Base-by-base conservation (phyloP, 345 rosid genomes). In the Murraya koenigii region DNA sequence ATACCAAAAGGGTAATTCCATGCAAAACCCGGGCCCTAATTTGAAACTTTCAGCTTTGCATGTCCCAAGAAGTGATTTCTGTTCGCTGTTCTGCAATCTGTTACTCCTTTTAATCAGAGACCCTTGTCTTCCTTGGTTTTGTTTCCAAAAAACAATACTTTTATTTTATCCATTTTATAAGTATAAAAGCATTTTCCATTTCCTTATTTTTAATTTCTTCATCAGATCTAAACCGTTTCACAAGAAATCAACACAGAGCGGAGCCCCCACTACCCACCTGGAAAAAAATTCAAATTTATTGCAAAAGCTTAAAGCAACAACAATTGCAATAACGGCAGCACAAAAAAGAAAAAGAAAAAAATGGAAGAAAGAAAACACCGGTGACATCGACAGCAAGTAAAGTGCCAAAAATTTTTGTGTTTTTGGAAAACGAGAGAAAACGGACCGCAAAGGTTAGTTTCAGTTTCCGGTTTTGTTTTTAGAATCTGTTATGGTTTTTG, bases 191-290 rank as follows among this genome's bases (percentile, higher is more conserved):
- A 72, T 13, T 35, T 33, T 4, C 47, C 32, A 15, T 28, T 7
- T 61, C 25, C 8, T 20, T 2, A 7, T 68, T 38, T 38, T 26
- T 10, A 44, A 69, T 36, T 63, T 19, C 8, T 19, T 36, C 33
- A n/a, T 64, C 79, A 74, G 81, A 82, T 78, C 76, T 49, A 74
- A 71, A 74, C 76, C 81, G 84, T 78, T 69, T 73, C 49, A 1
- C 75, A 81, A 52, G 77, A 61, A 72, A 76, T 41, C 58, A 69
- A 69, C 19, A 36, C 1, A 28, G 58, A 8, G 72, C 8, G 3
- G 49, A 44, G 49, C 30, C 22, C 58, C 20, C 74, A 8, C 47
- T 19, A 17, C 70, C 73, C 66, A 72, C 71, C 78, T 44, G 70
- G 49, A 30, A 44, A 79, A 65, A 61, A 71, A 55, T 80, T 81